phyloP scores from a whole-genome alignment of 2,329 filamentous ascomycete species.

The Pezicula rhizophila region DNA sequence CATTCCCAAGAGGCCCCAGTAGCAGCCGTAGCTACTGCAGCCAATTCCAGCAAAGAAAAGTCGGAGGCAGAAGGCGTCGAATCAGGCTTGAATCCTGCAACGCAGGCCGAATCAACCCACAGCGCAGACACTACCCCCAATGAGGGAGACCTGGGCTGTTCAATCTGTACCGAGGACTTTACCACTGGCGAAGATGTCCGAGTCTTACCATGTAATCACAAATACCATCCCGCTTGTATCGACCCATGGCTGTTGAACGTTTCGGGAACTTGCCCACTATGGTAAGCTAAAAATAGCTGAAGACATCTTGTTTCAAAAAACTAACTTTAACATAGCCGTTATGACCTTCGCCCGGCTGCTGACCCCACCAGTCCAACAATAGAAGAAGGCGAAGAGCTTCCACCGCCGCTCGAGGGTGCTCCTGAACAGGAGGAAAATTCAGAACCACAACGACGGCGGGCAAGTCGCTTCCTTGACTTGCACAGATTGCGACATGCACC shows the following conservation, averaged over 20 bases:
- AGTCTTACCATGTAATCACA: conserved; percentile 61
- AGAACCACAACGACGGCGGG: conserved; percentile 35
- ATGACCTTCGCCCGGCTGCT: conserved; percentile 29
- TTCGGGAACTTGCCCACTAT: conserved; percentile 63
- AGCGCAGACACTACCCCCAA: conserved; percentile 4
- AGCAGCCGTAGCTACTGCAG: not conserved
- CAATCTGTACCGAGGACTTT: conserved; percentile 67
- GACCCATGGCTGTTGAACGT: conserved; percentile 67
- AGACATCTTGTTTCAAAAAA: conserved; percentile 1
- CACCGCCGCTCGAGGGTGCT: conserved; percentile 30
- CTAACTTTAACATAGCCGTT: conserved; percentile 25
- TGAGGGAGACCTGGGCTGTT: conserved; percentile 44
- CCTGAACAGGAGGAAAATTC: conserved; percentile 5
- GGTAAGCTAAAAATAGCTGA: conserved; percentile 40
- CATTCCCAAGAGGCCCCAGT: conserved; percentile 1
- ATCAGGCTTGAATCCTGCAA: conserved; percentile 14
- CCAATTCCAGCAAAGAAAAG: not conserved
- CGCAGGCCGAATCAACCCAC: conserved; percentile 15
- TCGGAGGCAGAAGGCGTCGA: conserved; percentile 1
- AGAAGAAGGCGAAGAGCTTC: conserved; percentile 27
- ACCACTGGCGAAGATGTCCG: conserved; percentile 60
- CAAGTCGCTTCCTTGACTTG: conserved; percentile 50
- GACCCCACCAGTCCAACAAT: conserved; percentile 6
- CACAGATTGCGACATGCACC: conserved; percentile 52
- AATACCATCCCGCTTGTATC: conserved; percentile 62